A percentile compares a stretch with the other conserved stretches of the same genome.
Conservation (phyloP, 1,284 basidiomycete genomes). For the Naganishia albida region DNA sequence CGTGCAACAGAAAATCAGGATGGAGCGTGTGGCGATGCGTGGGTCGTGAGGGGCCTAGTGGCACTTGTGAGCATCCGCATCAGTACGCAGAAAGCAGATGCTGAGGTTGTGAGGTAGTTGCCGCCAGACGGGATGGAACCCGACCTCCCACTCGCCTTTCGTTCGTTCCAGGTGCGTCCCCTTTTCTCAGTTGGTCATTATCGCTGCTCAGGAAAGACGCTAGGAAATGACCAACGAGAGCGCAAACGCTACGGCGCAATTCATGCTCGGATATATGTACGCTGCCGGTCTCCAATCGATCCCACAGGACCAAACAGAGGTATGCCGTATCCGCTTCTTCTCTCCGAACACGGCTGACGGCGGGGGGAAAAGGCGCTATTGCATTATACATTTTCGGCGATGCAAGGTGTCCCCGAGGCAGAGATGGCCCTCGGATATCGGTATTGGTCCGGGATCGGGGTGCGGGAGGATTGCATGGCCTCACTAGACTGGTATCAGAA, state of each 20-base stretch:
- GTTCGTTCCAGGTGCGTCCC: conserved; percentile 40
- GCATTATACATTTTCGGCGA: conserved; percentile 89
- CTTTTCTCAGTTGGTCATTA: background rate
- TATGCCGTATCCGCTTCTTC: conserved; percentile 52
- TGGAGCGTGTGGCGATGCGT: conserved; percentile 66
- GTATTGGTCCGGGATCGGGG: conserved; percentile 93
- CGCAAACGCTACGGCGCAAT: conserved; percentile 75
- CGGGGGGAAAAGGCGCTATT: conserved; percentile 68
- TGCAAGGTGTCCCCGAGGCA: conserved; percentile 79
- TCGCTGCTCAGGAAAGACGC: conserved; percentile 11
- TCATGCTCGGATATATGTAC: conserved; percentile 80
- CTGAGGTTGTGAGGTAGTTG: conserved; percentile 39
- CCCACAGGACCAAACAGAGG: conserved; percentile 57
- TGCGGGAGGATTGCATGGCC: conserved; percentile 76
- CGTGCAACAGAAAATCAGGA: conserved; percentile 58
- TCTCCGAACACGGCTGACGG: background rate
- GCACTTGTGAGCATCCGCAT: conserved; percentile 62
- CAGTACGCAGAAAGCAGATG: background rate
- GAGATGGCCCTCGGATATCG: conserved; percentile 92
- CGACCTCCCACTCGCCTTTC: conserved; percentile 43
- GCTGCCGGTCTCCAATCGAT: conserved; percentile 76
- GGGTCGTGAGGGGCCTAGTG: conserved; percentile 69
- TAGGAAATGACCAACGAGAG: conserved; percentile 32
- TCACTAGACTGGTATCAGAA: conserved; percentile 84
- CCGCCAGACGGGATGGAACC: conserved; percentile 48